Evolutionary conservation across 306 rosid genomes (phyloP), one percentile per base, ranked within the genome.

Genomic region (Vigna mungo): DNA sequence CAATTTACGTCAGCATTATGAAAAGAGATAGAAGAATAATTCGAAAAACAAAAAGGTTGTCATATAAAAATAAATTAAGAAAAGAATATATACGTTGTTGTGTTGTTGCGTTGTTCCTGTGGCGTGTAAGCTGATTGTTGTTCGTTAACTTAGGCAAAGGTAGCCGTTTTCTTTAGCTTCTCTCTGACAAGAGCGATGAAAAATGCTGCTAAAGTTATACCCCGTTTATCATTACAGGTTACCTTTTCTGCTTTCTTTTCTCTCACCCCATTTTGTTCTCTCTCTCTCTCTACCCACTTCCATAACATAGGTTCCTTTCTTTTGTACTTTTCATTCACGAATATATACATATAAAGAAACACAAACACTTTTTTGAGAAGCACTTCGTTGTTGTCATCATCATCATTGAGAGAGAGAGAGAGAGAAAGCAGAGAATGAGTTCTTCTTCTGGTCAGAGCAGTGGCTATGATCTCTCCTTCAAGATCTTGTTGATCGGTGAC

Each of bases 401-500:
- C 85, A 82, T 37, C 37, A 81, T 54, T 74, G 27, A 75, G 36
- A 65, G 7, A 75, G 70, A 23, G 41, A 83, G 43, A 70, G 34
- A 75, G 34, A 65, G 7, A 75, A 66, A 23, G 34, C 6, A 69
- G 17, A 61, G 16, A 81, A 90, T 90, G 99, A 89, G 94, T 81
- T 95, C 97, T 34, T 90, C 93, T 76, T 90, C 98, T 18, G 98
- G 87, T 70, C 97, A 92, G 78, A 85, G 78, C 68, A 87, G 87
- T 75, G 83, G 56, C 85, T 92, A 86, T 86, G 99, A 92, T 91
- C 90, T 95, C 78, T 92, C 99, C 4, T 90, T 90, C 87, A 95
- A 95, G 96, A 86, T 95, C 90, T 85, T 95, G 88, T 55, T 95
- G 89, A 92, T 95, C 78, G 99, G 99, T 75, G 99, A 95, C 76